A percentile compares a stretch with the other conserved stretches of the same genome.
Conservation (phyloP, 2,329 filamentous ascomycete genomes). For the Phialemonium atrogriseum region DNA sequence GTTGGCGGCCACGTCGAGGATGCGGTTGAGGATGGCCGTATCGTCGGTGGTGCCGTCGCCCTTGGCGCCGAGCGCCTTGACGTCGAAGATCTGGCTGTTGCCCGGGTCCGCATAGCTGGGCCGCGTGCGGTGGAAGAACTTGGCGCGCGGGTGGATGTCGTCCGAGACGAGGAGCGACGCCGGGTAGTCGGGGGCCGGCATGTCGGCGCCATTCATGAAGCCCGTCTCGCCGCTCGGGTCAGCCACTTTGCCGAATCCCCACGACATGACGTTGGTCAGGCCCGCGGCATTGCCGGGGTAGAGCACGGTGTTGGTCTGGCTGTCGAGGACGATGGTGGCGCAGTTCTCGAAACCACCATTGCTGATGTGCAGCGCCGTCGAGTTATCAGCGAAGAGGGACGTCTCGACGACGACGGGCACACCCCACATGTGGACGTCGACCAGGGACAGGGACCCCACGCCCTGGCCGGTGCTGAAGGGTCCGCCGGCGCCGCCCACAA, state of each 20-base stretch:
- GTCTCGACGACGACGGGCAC: not conserved
- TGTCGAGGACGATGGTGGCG: not conserved
- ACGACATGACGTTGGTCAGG: not conserved
- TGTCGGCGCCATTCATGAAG: not conserved
- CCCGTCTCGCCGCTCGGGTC: not conserved
- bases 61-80: not conserved
- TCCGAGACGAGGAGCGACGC: not conserved
- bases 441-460: not conserved
- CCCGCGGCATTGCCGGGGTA: not conserved
- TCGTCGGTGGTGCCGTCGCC: not conserved
- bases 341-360: not conserved
- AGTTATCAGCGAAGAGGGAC: not conserved
- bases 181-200: not conserved
- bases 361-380: not conserved
- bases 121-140: too few species aligned
- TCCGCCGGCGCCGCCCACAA: not conserved
- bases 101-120: too few species aligned
- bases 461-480: not conserved
- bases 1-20: not conserved
- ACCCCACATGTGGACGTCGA: not conserved
- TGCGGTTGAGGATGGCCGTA: not conserved
- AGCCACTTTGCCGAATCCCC: slow-evolving; percentile 1
- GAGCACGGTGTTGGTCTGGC: not conserved
- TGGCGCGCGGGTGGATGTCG: not conserved
- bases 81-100: not conserved